Base-by-base conservation (phyloP, 2,329 filamentous ascomycete genomes). In the Chaetomiaceae sp. region DNA sequence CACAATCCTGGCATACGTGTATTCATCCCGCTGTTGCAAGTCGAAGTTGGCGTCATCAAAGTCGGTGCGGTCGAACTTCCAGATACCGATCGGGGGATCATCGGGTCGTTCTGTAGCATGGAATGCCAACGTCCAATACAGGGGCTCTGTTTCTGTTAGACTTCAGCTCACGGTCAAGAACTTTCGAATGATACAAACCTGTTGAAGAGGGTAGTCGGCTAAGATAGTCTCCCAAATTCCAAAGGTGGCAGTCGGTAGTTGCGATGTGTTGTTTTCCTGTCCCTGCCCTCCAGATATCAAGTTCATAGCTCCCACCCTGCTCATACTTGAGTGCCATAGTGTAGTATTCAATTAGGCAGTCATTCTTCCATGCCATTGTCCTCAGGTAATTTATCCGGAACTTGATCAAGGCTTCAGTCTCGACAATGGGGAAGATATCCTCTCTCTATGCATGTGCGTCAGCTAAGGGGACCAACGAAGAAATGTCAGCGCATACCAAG, bases 231-330 rank as follows among this genome's bases (percentile, higher is more conserved):
- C 60, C 60, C 32, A 62, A 25, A 11, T 59, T 51, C 58, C 56
- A 55, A 2, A 60, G 32, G 27, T 47, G 50, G 20, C 37, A 50
- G 5, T 48, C 33, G 10, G 36, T 55, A 5, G 20, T 44, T 16
- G 52, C 46, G 9, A 51, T 20, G 32, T 52, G 44, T 5, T 55
- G 49, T 2, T 34, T 32, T 5, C 49, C 56, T 3, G 41, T 55
- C 3, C 58, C 57, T n/a, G 53, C 53, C 34, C 60, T 45, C 61
- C 61, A 61, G 13, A 62, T 41, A 34, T 60, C 55, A 21, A 62
- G 16, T 4, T 30, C 38, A 40, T 54, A 58, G 5, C 4, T 30
- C 4, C 58, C 61, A 36, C 54, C 48, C 5, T 42, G 23, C 7
- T 29, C 14, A 14, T 61, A 60, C 30, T 53, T 59, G 36, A 60